These are phyloP conservation scores for Coniferiporia weirii DNA, from an alignment of 1,284 basidiomycete species.

Conservation along the genomic window DNA sequence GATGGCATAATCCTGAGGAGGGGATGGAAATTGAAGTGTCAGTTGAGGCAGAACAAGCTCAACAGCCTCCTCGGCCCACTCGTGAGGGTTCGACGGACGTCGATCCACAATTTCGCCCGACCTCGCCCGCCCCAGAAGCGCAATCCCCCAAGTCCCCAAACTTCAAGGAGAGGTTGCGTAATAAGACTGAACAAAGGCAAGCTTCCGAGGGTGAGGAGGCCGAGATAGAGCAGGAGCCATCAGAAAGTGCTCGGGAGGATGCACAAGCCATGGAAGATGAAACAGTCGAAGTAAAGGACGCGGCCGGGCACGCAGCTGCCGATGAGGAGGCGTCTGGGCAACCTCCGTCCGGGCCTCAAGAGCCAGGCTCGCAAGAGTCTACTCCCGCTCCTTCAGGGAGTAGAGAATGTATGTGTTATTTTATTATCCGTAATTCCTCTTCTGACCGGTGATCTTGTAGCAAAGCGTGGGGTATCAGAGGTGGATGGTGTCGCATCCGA, in stretches of 20 bases:
- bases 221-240: conserved; percentile 16
- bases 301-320: conserved; percentile 17
- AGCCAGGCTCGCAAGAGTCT: conserved; percentile 7
- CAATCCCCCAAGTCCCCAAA: not conserved
- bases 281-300: conserved; percentile 16
- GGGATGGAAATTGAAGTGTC: not conserved
- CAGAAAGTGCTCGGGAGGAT: not conserved
- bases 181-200: not conserved
- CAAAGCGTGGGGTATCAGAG: conserved; percentile 64
- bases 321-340: not conserved
- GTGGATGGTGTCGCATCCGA: conserved; percentile 43
- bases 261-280: conserved; percentile 6
- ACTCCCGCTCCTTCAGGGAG: conserved; percentile 8
- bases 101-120: not conserved
- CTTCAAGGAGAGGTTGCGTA: not conserved
- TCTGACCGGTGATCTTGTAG: conserved; percentile 29
- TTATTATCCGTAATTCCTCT: not conserved
- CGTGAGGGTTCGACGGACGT: not conserved
- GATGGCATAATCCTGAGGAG: not conserved
- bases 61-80: not conserved
- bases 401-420: conserved; percentile 10
- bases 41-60: conserved; percentile 13
- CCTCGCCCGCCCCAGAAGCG: conserved; percentile 2
- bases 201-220: conserved; percentile 8
- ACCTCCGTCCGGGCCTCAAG: not conserved